Percentiles rank a stretch among this genome's conserved stretches.
Evolutionary conservation across 2,329 filamentous ascomycete species (phyloP).

Genomic region (Pestalotiopsis sp.): DNA sequence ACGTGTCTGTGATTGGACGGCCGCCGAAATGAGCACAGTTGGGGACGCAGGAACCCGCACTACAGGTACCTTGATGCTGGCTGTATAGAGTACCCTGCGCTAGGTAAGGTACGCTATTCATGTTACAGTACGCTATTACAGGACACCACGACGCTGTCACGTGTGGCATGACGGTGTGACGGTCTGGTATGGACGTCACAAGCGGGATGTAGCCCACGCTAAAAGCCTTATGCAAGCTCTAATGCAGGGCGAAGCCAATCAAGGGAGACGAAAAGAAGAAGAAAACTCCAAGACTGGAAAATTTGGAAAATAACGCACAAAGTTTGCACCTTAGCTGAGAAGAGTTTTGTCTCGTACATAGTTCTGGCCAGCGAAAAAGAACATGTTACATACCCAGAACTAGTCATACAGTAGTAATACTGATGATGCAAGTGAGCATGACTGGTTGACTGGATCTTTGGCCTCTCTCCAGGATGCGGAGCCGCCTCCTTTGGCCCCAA

Average conservation of each 20-base stretch:
- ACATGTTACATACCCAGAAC: background rate
- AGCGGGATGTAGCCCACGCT: background rate
- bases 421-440: background rate
- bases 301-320: background rate
- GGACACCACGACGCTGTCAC: background rate
- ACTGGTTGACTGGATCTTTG: background rate
- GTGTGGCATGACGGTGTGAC: background rate
- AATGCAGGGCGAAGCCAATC: background rate
- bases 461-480: background rate
- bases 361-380: background rate
- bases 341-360: background rate
- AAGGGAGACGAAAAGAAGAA: background rate
- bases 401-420: background rate
- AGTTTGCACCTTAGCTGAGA: background rate
- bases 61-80: background rate
- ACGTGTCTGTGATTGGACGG: constrained; percentile 10
- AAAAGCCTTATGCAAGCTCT: background rate
- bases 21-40: background rate
- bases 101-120: no score
- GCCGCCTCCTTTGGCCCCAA: background rate
- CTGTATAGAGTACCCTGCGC: no score
- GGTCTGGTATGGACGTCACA: background rate
- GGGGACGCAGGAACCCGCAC: background rate
- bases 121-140: background rate
- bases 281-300: background rate